Base-by-base conservation (phyloP, 495 filamentous ascomycete species). In the Podospora bellae-mahoneyi region DNA sequence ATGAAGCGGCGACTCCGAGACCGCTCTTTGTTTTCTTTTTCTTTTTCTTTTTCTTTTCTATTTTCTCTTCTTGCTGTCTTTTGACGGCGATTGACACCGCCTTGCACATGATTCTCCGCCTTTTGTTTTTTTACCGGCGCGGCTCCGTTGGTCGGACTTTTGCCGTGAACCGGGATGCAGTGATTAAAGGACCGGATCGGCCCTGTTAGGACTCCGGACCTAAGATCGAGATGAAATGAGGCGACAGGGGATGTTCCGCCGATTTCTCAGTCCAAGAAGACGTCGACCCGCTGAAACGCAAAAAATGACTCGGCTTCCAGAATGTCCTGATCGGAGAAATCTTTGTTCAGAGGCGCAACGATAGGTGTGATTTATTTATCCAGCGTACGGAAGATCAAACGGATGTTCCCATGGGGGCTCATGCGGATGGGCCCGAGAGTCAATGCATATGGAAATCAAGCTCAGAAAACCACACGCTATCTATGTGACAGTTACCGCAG, bases 351-450 rank as follows among this genome's bases (percentile, higher is more conserved):
- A 56, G 19, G n/a, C 18, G 55, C 55, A 48, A 48, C 18, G 34
- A 57, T 20, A 57, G 44, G 19, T 61, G 18, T 34, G 30, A 62
- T 73, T 34, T 23, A 58, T 73, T 71, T 72, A 68, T 63, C 67
- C 67, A 70, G 60, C 30, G 64, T 60, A 60, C 62, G 67, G 69
- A 55, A 27, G 53, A 72, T 74, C 72, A 74, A 72, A 74, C 72
- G 19, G 39, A 48, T 44, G 28, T 6, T 23, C 32, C 23, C 32
- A 48, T 57, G 68, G 55, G 55, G 59, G 61, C 55, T 53, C n/a
- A 44, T 66, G 64, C 56, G 56, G 68, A 60, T 32, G 23, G 58
- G 20, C 32, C 63, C 62, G 58, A 57, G 64, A 13, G 56, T 6
- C 54, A 48, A 64, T 68, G 66, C 66, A 30, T 5, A 20, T 15